These are phyloP conservation scores for Pseudocercospora pini-densiflorae DNA, from an alignment of 2,329 filamentous ascomycete species.

Conservation along the genomic window DNA sequence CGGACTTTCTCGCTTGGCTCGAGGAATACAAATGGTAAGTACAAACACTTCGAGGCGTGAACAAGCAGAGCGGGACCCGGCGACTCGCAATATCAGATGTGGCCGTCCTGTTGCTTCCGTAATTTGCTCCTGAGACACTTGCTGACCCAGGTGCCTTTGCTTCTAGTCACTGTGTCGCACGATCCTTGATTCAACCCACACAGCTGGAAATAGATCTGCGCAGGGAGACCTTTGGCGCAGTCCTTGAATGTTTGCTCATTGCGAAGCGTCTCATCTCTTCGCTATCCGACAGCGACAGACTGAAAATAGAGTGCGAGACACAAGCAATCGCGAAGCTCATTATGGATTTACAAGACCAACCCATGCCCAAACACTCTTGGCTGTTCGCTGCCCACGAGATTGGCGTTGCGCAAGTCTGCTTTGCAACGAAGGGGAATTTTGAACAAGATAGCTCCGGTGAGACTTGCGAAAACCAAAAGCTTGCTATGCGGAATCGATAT, in stretches of 20 bases:
- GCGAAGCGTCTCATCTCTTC: conserved; percentile 31
- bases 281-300: conserved; percentile 28
- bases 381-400: conserved; percentile 35
- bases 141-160: not conserved
- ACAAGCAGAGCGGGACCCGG: not conserved
- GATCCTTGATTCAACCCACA: conserved; percentile 24
- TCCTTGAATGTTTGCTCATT: conserved; percentile 30
- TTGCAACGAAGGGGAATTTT: conserved; percentile 29
- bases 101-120: not conserved
- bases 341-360: conserved; percentile 37
- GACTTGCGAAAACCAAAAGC: conserved; percentile 8
- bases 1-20: conserved; percentile 24
- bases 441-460: conserved; percentile 18
- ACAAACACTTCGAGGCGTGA: not conserved
- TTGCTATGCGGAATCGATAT: conserved; percentile 20
- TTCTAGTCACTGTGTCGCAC: conserved; percentile 24
- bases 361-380: conserved; percentile 32
- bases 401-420: conserved; percentile 30
- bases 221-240: conserved; percentile 32
- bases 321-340: conserved; percentile 38
- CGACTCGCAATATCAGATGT: not conserved
- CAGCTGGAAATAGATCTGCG: conserved; percentile 28
- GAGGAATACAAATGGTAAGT: conserved; percentile 32
- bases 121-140: not conserved
- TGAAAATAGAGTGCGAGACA: conserved; percentile 35